A percentile compares a stretch with the other conserved stretches of the same genome.
These are phyloP conservation scores for Yarrowia sp. DNA, from an alignment of 805 yeast species.

Conservation along the genomic window DNA sequence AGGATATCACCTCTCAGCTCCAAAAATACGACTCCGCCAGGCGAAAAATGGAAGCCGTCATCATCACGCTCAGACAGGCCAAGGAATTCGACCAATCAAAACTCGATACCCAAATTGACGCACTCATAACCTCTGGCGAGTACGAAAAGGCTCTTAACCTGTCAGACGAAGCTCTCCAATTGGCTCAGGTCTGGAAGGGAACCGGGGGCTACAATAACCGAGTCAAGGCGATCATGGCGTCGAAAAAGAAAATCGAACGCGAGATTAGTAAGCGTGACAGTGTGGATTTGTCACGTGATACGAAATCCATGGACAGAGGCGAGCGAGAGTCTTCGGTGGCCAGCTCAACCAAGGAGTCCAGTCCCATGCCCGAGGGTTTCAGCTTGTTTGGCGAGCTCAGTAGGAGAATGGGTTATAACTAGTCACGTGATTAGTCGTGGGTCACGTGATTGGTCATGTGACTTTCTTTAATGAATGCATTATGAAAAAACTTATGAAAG, in stretches of 20 bases:
- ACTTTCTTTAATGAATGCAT: too few species aligned
- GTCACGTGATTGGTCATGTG: too few species aligned
- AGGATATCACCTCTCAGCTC: not conserved
- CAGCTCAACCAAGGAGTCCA: not conserved
- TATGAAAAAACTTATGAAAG: too few species aligned
- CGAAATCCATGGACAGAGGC: not conserved
- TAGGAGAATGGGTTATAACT: conserved; percentile 35
- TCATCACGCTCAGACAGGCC: conserved; percentile 45
- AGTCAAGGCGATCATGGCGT: conserved; percentile 43
- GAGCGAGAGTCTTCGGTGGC: conserved; percentile 13
- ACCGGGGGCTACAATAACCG: conserved; percentile 41
- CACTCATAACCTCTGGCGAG: conserved; percentile 40
- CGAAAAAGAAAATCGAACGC: conserved; percentile 43
- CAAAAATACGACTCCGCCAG: conserved; percentile 44
- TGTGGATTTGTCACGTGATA: conserved; percentile 9
- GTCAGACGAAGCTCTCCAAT: conserved; percentile 40
- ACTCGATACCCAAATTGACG: conserved; percentile 47
- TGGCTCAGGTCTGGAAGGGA: conserved; percentile 46
- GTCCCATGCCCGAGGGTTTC: conserved; percentile 28
- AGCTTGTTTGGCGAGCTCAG: conserved; percentile 27
- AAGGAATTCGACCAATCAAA: conserved; percentile 43
- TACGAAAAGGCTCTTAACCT: conserved; percentile 41
- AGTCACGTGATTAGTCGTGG: too few species aligned
- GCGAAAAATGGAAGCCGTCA: conserved; percentile 45
- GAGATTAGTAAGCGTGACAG: not conserved